Evolutionary conservation across 805 yeast genomes (phyloP).

Genomic region (Hanseniaspora meyeri): DNA sequence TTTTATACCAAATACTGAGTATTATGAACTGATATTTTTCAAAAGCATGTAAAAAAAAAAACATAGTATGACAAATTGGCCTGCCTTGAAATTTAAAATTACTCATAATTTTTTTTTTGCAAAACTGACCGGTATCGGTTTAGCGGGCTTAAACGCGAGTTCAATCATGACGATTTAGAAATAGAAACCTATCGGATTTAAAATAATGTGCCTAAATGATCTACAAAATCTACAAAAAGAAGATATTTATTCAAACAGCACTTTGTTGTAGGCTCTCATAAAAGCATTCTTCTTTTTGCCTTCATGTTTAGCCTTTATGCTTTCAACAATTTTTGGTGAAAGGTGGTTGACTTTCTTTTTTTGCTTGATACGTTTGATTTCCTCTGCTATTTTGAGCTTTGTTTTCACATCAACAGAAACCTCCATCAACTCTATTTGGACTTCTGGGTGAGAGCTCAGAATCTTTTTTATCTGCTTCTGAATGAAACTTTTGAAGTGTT

Average conservation of each 20-base stretch:
- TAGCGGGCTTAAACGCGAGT: too few relatives aligned
- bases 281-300: background rate
- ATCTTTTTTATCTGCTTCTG: background rate
- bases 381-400: constrained; percentile 1
- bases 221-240: too few relatives aligned
- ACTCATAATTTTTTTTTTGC: too few relatives aligned
- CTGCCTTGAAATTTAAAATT: too few relatives aligned
- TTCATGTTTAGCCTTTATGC: background rate
- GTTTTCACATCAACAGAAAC: constrained; percentile 5
- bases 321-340: background rate
- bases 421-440: constrained; percentile 9
- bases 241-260: background rate
- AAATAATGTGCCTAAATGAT: too few relatives aligned
- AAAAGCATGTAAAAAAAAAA: too few relatives aligned
- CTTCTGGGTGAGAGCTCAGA: background rate
- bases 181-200: too few relatives aligned
- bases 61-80: too few relatives aligned
- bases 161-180: too few relatives aligned
- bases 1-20: too few relatives aligned
- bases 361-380: background rate
- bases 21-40: too few relatives aligned
- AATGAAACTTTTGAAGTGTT: background rate
- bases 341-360: background rate
- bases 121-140: too few relatives aligned
- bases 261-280: constrained; percentile 8